Conservation (phyloP, 2,329 filamentous ascomycete genomes). For the Curvularia spicifera region DNA sequence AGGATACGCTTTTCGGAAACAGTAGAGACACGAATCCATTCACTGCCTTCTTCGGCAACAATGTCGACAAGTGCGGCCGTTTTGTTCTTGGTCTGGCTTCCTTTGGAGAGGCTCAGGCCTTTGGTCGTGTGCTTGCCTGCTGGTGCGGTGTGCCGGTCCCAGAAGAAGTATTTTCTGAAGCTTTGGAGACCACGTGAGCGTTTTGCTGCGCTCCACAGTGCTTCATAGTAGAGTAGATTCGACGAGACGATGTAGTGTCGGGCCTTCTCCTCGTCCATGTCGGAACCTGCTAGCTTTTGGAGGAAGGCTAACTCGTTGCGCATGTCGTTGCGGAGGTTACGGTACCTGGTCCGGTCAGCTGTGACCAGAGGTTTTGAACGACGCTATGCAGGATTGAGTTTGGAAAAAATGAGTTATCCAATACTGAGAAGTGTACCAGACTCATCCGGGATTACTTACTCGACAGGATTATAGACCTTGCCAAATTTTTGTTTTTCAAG, state of each 20-base stretch:
- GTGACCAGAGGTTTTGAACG: neutral
- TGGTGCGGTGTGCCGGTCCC: conserved; percentile 31
- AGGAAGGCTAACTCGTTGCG: conserved; percentile 46
- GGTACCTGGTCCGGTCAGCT: conserved; percentile 2
- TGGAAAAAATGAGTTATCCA: neutral
- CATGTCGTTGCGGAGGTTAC: conserved; percentile 44
- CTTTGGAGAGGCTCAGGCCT: conserved; percentile 34
- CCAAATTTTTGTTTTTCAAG: conserved; percentile 38
- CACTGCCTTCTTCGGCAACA: conserved; percentile 65
- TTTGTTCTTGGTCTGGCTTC: conserved; percentile 52
- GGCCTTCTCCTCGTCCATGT: conserved; percentile 38
- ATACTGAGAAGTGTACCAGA: neutral
- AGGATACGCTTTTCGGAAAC: conserved; percentile 68
- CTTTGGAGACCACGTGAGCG: conserved; percentile 62
- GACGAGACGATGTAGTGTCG: conserved; percentile 68
- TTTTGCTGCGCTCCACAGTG: conserved; percentile 69
- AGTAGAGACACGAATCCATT: conserved; percentile 74
- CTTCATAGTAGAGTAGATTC: conserved; percentile 69
- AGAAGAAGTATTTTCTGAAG: conserved; percentile 54
- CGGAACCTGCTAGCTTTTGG: conserved; percentile 33
- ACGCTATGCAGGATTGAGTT: neutral
- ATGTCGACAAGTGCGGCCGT: conserved; percentile 67
- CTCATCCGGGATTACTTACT: conserved; percentile 27
- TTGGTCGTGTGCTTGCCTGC: conserved; percentile 33
- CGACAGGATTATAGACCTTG: conserved; percentile 47